Conservation (phyloP, 768 basidiomycete genomes). For the Leucosporidium yakuticum region DNA sequence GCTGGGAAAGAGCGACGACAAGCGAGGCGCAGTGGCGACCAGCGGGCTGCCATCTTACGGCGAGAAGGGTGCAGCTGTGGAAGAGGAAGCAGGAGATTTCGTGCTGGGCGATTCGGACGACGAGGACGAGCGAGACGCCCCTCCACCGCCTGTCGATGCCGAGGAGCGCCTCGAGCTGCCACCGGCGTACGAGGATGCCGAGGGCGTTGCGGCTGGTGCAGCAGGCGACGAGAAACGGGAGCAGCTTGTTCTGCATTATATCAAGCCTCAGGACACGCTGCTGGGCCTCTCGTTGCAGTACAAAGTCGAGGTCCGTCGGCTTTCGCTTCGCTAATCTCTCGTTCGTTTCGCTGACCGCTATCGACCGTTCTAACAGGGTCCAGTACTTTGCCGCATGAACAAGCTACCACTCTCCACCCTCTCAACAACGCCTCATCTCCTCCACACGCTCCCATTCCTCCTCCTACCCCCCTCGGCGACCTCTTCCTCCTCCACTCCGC, state of each 20-base stretch:
- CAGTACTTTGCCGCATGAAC: constrained; percentile 22
- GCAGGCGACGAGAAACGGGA: neutral
- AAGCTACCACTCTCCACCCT: constrained; percentile 27
- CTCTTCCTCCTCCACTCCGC: constrained; percentile 19
- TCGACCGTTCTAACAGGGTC: constrained; percentile 2
- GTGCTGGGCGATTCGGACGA: too few relatives aligned
- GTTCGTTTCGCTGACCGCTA: neutral
- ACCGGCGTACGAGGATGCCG: too few relatives aligned
- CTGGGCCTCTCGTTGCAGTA: constrained; percentile 19
- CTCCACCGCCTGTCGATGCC: too few relatives aligned
- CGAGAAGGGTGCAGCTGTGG: too few relatives aligned
- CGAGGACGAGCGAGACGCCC: too few relatives aligned
- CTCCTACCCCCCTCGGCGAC: constrained; percentile 20
- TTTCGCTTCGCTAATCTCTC: neutral
- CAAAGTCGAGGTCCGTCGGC: constrained; percentile 14
- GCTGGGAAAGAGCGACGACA: too few relatives aligned
- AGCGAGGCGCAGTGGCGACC: too few relatives aligned
- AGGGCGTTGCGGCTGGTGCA: too few relatives aligned
- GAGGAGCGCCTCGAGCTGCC: too few relatives aligned
- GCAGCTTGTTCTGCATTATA: constrained; percentile 21
- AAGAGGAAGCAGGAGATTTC: too few relatives aligned
- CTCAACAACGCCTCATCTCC: constrained; percentile 30
- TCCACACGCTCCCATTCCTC: constrained; percentile 31
- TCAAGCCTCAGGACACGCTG: constrained; percentile 25
- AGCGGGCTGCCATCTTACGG: too few relatives aligned